A percentile compares a stretch with the other conserved stretches of the same genome.
phyloP scores from a whole-genome alignment of 2,329 filamentous ascomycete genomes.

The Annulohypoxylon truncatum region DNA sequence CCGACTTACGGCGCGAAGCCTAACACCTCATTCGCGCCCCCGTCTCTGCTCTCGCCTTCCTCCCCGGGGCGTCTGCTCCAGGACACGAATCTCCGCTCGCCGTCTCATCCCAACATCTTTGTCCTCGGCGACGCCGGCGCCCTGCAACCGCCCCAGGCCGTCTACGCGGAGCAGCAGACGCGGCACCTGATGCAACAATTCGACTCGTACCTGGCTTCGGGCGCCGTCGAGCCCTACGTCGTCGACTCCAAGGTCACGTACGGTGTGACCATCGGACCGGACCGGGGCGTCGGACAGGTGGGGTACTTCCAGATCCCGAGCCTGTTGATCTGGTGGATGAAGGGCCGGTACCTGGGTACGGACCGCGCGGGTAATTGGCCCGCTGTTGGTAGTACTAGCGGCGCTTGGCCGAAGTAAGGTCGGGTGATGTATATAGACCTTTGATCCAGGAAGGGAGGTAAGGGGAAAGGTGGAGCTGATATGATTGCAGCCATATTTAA shows the following conservation, averaged over 20 bases:
- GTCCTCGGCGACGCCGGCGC: slow-evolving; percentile 58
- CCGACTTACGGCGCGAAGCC: slow-evolving; percentile 59
- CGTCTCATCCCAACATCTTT: slow-evolving; percentile 56
- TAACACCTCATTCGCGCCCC: slow-evolving; percentile 60
- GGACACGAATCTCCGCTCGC: slow-evolving; percentile 52
- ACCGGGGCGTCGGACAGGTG: slow-evolving; percentile 54
- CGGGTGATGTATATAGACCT: background rate
- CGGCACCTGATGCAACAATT: slow-evolving; percentile 40
- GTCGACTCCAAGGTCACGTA: slow-evolving; percentile 48
- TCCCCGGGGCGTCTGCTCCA: slow-evolving; percentile 52
- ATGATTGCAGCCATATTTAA: no score
- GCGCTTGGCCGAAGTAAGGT: slow-evolving; percentile 31
- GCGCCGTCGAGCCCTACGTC: slow-evolving; percentile 49
- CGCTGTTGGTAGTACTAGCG: slow-evolving; percentile 41
- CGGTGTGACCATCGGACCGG: slow-evolving; percentile 56
- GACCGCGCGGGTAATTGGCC: slow-evolving; percentile 49
- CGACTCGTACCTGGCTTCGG: slow-evolving; percentile 49
- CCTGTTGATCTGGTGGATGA: slow-evolving; percentile 54
- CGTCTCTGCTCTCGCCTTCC: slow-evolving; percentile 50
- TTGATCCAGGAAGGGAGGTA: background rate
- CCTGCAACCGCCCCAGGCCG: slow-evolving; percentile 53
- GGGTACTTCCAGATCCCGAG: slow-evolving; percentile 54
- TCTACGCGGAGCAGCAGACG: slow-evolving; percentile 50
- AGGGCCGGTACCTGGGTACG: slow-evolving; percentile 55
- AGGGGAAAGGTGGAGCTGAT: background rate